These are phyloP conservation scores for Suhomyces panamericanus DNA, from an alignment of 1,139 yeast genomes.

Conservation along the genomic window DNA sequence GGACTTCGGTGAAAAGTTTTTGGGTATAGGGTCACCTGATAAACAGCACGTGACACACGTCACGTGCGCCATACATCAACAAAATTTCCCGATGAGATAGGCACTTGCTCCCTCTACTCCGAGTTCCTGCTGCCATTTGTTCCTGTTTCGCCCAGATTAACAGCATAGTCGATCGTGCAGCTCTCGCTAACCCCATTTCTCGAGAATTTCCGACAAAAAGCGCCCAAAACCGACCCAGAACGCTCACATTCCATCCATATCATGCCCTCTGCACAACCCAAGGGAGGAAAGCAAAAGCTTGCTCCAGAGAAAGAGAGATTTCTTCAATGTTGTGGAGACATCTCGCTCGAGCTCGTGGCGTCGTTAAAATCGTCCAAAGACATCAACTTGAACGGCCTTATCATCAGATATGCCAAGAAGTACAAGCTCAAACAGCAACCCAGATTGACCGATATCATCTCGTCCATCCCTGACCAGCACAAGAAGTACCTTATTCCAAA, in stretches of 20 bases:
- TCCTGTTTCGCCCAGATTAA: neutral
- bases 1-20: slow-evolving; percentile 7
- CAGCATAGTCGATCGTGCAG: neutral
- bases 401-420: slow-evolving; percentile 82
- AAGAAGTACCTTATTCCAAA: slow-evolving; percentile 89
- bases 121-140: neutral
- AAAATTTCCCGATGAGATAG: slow-evolving; percentile 5
- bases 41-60: neutral
- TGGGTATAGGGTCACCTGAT: neutral
- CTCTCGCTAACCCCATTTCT: neutral
- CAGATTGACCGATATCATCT: slow-evolving; percentile 87
- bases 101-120: neutral
- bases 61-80: neutral
- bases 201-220: neutral
- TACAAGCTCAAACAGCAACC: slow-evolving; percentile 93
- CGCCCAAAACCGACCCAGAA: neutral
- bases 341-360: slow-evolving; percentile 81
- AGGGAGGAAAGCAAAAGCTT: slow-evolving; percentile 50
- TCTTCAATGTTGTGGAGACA: slow-evolving; percentile 89
- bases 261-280: slow-evolving; percentile 36
- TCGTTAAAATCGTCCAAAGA: slow-evolving; percentile 75
- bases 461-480: slow-evolving; percentile 94
- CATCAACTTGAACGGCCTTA: slow-evolving; percentile 85
- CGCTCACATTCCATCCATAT: neutral
- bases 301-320: slow-evolving; percentile 93